phyloP scores from a whole-genome alignment of 2,329 filamentous ascomycete species.

The Nannizzia gypsea region DNA sequence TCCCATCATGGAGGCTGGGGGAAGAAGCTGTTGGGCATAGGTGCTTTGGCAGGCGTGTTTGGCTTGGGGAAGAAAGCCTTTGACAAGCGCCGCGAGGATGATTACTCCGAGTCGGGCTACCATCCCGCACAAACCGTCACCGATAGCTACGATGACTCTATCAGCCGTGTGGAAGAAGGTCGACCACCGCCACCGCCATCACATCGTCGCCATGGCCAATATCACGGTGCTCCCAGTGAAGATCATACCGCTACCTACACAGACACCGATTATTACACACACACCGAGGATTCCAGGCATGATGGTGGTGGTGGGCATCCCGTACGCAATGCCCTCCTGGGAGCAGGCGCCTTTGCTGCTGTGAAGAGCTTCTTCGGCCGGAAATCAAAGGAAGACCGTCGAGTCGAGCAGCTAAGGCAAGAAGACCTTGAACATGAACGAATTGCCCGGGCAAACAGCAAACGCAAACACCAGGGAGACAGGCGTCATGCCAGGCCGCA shows the following conservation, averaged over 20 bases:
- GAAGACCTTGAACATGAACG: slow-evolving; percentile 43
- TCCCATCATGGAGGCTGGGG: slow-evolving; percentile 49
- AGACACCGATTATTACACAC: slow-evolving; percentile 29
- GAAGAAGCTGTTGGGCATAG: slow-evolving; percentile 48
- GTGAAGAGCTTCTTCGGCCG: slow-evolving; percentile 49
- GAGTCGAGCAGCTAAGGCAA: slow-evolving; percentile 29
- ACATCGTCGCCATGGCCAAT: slow-evolving; percentile 15
- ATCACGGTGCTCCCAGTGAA: slow-evolving; percentile 24
- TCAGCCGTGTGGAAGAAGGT: slow-evolving; percentile 42
- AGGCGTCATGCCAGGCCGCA: slow-evolving; percentile 40
- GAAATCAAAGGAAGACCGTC: slow-evolving; percentile 38
- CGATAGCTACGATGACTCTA: slow-evolving; percentile 32
- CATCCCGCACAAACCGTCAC: slow-evolving; percentile 39
- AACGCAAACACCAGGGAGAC: slow-evolving; percentile 45
- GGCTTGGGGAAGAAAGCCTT: slow-evolving; percentile 50
- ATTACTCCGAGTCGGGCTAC: slow-evolving; percentile 44
- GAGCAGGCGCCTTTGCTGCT: slow-evolving; percentile 54
- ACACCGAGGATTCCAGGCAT: slow-evolving; percentile 29
- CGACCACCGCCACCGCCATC: slow-evolving; percentile 33
- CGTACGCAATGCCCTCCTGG: slow-evolving; percentile 50
- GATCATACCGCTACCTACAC: slow-evolving; percentile 28
- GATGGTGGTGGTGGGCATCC: slow-evolving; percentile 26
- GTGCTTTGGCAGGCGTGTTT: slow-evolving; percentile 51
- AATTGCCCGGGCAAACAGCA: slow-evolving; percentile 42
- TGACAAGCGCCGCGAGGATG: slow-evolving; percentile 43